phyloP scores from a whole-genome alignment of 2,329 filamentous ascomycete species.

The Verticillium zaregamsianum region DNA sequence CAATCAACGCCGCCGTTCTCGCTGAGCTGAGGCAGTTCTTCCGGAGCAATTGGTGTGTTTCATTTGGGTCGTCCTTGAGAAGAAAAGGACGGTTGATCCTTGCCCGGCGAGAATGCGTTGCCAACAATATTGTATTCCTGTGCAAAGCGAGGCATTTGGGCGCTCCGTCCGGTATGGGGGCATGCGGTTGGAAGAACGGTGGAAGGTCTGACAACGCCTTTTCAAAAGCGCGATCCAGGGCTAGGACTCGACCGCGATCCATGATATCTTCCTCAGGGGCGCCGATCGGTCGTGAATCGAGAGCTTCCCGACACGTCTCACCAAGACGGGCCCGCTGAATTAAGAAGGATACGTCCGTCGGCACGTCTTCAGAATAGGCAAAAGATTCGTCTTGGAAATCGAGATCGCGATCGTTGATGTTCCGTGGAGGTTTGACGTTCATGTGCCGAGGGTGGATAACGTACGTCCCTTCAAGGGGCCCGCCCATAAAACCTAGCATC shows the following conservation, averaged over 20 bases:
- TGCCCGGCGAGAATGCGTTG: slow-evolving; percentile 19
- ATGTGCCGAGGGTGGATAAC: slow-evolving; percentile 33
- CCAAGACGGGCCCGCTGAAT: slow-evolving; percentile 32
- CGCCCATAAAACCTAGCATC: slow-evolving; percentile 30
- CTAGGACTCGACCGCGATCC: slow-evolving; percentile 24
- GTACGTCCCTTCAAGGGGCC: slow-evolving; percentile 29
- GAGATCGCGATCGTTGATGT: slow-evolving; percentile 33
- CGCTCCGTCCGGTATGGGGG: slow-evolving; percentile 9
- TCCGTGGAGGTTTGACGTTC: slow-evolving; percentile 31
- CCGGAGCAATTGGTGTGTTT: slow-evolving; percentile 8
- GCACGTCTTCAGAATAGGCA: slow-evolving; percentile 22
- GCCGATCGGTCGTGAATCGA: slow-evolving; percentile 24
- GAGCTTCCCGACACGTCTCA: slow-evolving; percentile 29
- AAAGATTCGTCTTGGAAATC: slow-evolving; percentile 21
- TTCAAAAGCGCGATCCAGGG: slow-evolving; percentile 24
- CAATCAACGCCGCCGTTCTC: slow-evolving; percentile 16
- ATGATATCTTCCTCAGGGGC: slow-evolving; percentile 22
- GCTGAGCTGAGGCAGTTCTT: slow-evolving; percentile 19
- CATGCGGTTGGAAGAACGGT: slow-evolving; percentile 9
- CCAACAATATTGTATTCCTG: slow-evolving; percentile 16
- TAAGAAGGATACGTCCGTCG: slow-evolving; percentile 31
- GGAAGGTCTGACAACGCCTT: slow-evolving; percentile 14
- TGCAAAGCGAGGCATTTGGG: slow-evolving; percentile 13
- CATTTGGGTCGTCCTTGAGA: slow-evolving; percentile 7
- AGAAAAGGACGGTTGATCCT: slow-evolving; percentile 22